Base-by-base conservation (phyloP, 2,329 filamentous ascomycete species). In the Monilinia fructigena region DNA sequence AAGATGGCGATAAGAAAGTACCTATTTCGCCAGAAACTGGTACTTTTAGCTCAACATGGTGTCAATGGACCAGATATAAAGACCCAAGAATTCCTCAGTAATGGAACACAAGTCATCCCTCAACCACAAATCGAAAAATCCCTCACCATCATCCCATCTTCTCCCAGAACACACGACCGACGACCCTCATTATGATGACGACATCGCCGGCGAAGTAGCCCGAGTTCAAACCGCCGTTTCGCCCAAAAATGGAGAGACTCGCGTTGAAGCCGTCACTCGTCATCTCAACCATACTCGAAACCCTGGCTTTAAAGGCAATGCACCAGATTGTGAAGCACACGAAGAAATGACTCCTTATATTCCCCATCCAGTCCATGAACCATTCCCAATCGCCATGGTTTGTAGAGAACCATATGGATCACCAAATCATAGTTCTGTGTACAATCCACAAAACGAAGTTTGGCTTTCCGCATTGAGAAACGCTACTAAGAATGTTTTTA, bases 371-470 rank as follows among this genome's bases (percentile, higher is more conserved):
- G 75, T 77, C 0, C 83, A 86, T 67, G 78, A 81, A 3, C 81
- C 85, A 0, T 85, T 91, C 20, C 88, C 90, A 0, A 91, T 93
- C 70, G 90, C 89, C 0, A 79, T 93, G 59, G 89, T 92, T 0
- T 89, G 86, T 70, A 84, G 90, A 3, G 82, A 85, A 26, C 89
- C 90, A 0, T 89, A 87, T 74, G 89, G 89, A 1, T 79, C 82
- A 0, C 82, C 86, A 1, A 89, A 85, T 70, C 85, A 89, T 66
- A 79, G 80, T 23, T 86, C 83, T 23, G 79, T 87, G 2, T 80
- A 83, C 59, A 88, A 86, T 2, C 91, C 91, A 0, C 91, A 94
- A 72, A 93, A 94, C 72, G 88, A 87, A 60, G 88, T 87, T 0
- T 93, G 88, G 84, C 78, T 93, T 0, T 89, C 89, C 0, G 83